Evolutionary conservation across 331 rosid genomes (phyloP), one percentile per base, ranked within the genome.

Genomic region (Erythrophleum ivorense): DNA sequence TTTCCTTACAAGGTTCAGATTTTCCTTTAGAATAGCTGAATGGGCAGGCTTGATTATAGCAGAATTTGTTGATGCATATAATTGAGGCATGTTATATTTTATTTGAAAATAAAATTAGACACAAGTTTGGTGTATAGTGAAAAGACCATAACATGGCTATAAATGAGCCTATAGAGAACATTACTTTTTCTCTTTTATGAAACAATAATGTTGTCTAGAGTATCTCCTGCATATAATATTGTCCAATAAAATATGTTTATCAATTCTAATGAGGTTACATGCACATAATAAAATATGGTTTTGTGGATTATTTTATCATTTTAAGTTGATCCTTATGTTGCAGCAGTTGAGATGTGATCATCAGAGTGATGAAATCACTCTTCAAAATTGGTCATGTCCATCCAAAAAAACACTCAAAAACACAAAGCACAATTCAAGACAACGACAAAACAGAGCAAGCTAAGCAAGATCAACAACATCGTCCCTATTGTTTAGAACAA

Each of bases 261-360:
- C 82, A 76, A 76, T 72, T 52, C 73, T 72, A 63, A 76, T 86
- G 66, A 72, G 71, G 84, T 76, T 79, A 36, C 81, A 80, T 76
- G 88, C 83, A 77, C 54, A 64, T 78, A 81, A 79, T 74, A 48
- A 68, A 90, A 79, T 80, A 69, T 60, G 82, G 48, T 66, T 36
- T 75, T 76, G 63, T 67, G 29, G 36, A 68, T 73, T 64, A 74
- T 81, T 76, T 76, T 80, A 55, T 83, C 4, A 72, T 36, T 73
- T 79, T 80, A 53, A 62, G 78, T 52, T 81, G 79, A 81, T 80
- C 81, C 73, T 87, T 79, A 78, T 90, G 85, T 78, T 86, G 82
- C 12, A 83, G 91, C 75, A 54, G 92, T 86, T 90, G 71, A 80
- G 83, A 87, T 80, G 93, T 82, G 75, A 82, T 87, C 83, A 86